Base-by-base conservation (phyloP, 148 eudicot genomes). In the Rhododendron griersonianum region DNA sequence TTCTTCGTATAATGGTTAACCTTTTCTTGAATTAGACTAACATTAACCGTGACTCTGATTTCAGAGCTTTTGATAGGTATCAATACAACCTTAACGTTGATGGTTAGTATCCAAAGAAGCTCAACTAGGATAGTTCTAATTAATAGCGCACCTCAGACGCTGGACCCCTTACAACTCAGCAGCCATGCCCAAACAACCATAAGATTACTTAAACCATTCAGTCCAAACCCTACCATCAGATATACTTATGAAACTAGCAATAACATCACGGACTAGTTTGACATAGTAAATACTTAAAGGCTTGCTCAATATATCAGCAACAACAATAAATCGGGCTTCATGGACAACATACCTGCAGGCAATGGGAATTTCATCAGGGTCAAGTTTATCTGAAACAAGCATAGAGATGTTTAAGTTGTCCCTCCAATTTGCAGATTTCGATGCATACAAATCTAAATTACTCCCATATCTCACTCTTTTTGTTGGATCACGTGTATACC, bases 401-500 rank as follows among this genome's bases (percentile, higher is more conserved):
- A 39, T 1, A 41, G 78, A 41, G 3, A 44, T 77, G 51, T 5
- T 5, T 28, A 90, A 57, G 30, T 81, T 87, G 47, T 92, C 94
- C 73, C 94, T 85, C 93, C 94, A 92, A 47, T 89, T 87, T 7
- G 87, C 87, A 2, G 87, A 39, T 6, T 69, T 33, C 0, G 90
- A 83, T 2, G 16, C 3, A 21, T 74, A 87, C 80, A 93, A 80
- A 82, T 91, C 92, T 82, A 51, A 78, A 65, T 93, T 93, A 25
- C 88, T 85, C 8, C 65, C 80, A 53, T 47, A 90, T 3, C 67
- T 33, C 13, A 93, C 35, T 30, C 45, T 86, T 16, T 28, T 87
- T 2, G 33, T 45, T 1, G 13, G 5, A 33, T 90, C 94, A 2
- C 94, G 86, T 1, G 92, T 69, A 48, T 93, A 92, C 3, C 59